A percentile compares a stretch with the other conserved stretches of the same genome.
phyloP scores from a whole-genome alignment of 495 filamentous ascomycete genomes.

The Tetracladium marchalianum region DNA sequence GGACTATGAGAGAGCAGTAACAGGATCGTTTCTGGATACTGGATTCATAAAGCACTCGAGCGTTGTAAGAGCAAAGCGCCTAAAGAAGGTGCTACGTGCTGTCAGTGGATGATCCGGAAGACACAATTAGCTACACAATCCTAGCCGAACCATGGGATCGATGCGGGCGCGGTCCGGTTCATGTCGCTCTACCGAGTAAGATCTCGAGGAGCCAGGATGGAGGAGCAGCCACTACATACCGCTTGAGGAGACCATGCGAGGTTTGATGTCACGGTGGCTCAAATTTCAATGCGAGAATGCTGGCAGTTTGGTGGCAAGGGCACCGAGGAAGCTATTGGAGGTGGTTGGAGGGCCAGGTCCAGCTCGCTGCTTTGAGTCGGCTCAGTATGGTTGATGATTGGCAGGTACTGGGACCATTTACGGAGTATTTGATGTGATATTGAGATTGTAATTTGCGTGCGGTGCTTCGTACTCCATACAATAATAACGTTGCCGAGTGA shows the following conservation, averaged over 20 bases:
- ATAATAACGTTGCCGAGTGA: too few relatives aligned
- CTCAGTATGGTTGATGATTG: too few relatives aligned
- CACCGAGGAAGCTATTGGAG: too few relatives aligned
- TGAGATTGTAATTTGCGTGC: too few relatives aligned
- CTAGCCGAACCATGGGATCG: slow-evolving; percentile 19
- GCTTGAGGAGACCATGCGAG: slow-evolving; percentile 5
- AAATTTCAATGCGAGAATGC: slow-evolving; percentile 9
- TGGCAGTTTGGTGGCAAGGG: too few relatives aligned
- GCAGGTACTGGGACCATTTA: too few relatives aligned
- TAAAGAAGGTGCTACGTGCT: slow-evolving; percentile 18
- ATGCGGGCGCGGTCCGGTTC: slow-evolving; percentile 19
- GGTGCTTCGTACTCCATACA: too few relatives aligned
- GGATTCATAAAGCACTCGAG: slow-evolving; percentile 6
- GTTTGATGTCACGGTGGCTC: slow-evolving; percentile 3
- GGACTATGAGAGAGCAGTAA: neutral
- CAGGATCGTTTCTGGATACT: slow-evolving; percentile 12
- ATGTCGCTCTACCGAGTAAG: slow-evolving; percentile 14
- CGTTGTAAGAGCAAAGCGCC: slow-evolving; percentile 21
- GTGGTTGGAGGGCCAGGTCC: too few relatives aligned
- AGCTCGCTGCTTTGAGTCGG: too few relatives aligned
- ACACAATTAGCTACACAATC: slow-evolving; percentile 17
- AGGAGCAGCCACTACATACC: slow-evolving; percentile 13
- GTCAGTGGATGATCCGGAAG: slow-evolving; percentile 19
- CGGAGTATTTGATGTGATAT: too few relatives aligned
- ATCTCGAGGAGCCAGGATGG: slow-evolving; percentile 12